Base-by-base conservation (phyloP, 768 basidiomycete species). In the Suillus subluteus region DNA sequence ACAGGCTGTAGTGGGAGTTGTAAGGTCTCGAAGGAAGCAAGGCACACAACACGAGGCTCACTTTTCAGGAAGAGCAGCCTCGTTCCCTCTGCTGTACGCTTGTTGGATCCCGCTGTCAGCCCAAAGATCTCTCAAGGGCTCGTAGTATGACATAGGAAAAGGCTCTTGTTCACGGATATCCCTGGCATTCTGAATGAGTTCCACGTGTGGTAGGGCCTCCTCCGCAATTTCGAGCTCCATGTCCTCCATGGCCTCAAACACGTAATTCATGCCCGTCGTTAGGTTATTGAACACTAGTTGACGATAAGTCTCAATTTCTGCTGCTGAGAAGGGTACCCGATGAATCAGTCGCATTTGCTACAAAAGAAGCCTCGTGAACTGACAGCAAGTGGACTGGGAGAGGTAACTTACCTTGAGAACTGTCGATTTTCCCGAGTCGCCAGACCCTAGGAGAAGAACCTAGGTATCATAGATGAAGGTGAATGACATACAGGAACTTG, bases 281-380 rank as follows among this genome's bases (percentile, higher is more conserved):
- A 99, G 79, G 79, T 99, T 99, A 73, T 91, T 91, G 76, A 97
- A 99, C 12, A 96, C 89, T 55, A 98, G 88, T 73, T 97, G 96
- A 2, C 96, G 89, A 72, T 91, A 98, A 18, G 84, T 87, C 78
- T 99, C 96, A 46, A 92, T 85, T 77, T 99, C 98, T 72, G 88
- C 85, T 0, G 86, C 62, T 0, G 90, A 86, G 79, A 98, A 99
- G 0, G 93, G 91, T 1, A 94, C 82, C 66, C 88, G 86, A 79
- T 99, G 96, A 61, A 99, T 98, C 46, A 98, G 82, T 46, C 96
- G 90, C 96, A 98, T 99, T 91, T 99, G 96, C 92, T 96, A 67
- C 26, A 30, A 30, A 54, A 58, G 44, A 35, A 21, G 6, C 9
- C 32, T 26, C 16, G 55, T 70, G 56, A 72, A 64, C 52, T n/a